Conservation (phyloP, 2,329 filamentous ascomycete genomes). For the Alternaria conjuncta region DNA sequence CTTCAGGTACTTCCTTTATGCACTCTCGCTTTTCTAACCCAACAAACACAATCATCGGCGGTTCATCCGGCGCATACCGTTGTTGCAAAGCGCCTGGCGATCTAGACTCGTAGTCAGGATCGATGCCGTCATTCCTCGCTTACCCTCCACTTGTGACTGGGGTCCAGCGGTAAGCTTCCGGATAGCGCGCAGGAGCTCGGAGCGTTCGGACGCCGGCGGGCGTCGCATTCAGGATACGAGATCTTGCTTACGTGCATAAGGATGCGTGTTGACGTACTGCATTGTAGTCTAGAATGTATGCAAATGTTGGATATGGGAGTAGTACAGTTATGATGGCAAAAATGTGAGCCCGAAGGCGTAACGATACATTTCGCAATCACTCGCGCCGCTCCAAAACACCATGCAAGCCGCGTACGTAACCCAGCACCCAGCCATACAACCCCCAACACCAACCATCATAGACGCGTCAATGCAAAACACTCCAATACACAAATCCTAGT, state of each 20-base stretch:
- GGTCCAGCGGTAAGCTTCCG: neutral
- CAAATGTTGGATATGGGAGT: neutral
- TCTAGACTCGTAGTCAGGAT: slow-evolving; percentile 32
- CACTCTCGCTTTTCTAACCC: neutral
- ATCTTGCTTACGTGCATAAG: slow-evolving; percentile 2
- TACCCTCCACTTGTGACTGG: neutral
- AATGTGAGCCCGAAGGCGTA: neutral
- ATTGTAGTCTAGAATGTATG: neutral
- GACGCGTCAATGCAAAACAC: neutral
- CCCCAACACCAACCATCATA: neutral
- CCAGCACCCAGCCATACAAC: neutral
- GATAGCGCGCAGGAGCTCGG: neutral
- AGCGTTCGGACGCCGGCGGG: slow-evolving; percentile 6
- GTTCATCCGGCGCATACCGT: slow-evolving; percentile 1
- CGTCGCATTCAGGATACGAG: neutral
- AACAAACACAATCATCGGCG: neutral
- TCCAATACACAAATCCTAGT: slow-evolving; percentile 7
- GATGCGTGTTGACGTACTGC: neutral
- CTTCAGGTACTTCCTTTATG: slow-evolving; percentile 2
- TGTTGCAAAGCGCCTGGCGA: slow-evolving; percentile 22
- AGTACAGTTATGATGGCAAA: neutral
- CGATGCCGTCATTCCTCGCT: slow-evolving; percentile 35
- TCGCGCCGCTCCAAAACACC: slow-evolving; percentile 2
- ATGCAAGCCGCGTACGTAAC: neutral
- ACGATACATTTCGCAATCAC: neutral